Evolutionary conservation across 2,329 filamentous ascomycete species (phyloP).

Genomic region (Curvularia lunata): DNA sequence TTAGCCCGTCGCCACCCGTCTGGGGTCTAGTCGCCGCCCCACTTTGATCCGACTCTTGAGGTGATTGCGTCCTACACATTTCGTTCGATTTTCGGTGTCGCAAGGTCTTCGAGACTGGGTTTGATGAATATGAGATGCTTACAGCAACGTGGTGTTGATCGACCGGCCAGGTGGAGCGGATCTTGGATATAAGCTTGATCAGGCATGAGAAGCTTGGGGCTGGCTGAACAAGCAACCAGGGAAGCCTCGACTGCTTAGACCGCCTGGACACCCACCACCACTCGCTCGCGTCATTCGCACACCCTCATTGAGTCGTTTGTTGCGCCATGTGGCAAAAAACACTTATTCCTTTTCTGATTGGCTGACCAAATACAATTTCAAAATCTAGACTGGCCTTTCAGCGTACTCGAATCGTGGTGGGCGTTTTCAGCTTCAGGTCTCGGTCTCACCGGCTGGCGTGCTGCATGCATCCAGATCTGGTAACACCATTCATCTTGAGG

Average conservation of each 20-base stretch:
- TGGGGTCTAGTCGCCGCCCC: background rate
- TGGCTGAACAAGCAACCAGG: constrained; percentile 5
- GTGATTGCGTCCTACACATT: background rate
- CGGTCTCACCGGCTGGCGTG: background rate
- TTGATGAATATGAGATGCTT: background rate
- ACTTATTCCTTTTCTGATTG: background rate
- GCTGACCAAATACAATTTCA: background rate
- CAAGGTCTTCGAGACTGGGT: background rate
- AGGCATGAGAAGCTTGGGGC: background rate
- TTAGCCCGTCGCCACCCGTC: too few relatives aligned
- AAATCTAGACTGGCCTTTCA: constrained; percentile 1
- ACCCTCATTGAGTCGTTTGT: background rate
- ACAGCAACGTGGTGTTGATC: background rate
- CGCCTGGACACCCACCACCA: background rate
- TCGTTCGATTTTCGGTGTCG: background rate
- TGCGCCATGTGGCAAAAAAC: background rate
- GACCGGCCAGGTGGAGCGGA: background rate
- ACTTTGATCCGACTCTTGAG: background rate
- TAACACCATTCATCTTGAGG: background rate
- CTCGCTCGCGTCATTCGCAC: background rate
- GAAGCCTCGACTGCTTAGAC: background rate
- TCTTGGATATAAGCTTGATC: background rate
- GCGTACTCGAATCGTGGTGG: background rate
- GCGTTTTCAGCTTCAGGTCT: constrained; percentile 1
- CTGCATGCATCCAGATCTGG: background rate